phyloP scores from a whole-genome alignment of 2,329 filamentous ascomycete genomes.

The Anthostomella pinea region DNA sequence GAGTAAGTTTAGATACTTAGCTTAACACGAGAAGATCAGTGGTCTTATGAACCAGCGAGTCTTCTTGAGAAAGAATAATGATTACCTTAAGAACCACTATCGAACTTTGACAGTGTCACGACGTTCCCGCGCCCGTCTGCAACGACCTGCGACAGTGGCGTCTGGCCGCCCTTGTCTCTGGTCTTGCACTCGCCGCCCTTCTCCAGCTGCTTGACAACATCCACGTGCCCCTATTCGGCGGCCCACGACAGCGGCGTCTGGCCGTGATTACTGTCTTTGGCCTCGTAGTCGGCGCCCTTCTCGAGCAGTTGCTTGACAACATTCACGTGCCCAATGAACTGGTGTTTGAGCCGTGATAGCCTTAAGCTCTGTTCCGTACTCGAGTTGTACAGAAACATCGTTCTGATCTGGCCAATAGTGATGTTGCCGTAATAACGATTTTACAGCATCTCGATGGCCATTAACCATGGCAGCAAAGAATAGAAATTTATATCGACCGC shows the following conservation, averaged over 20 bases:
- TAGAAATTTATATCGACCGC: not conserved
- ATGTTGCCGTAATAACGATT: not conserved
- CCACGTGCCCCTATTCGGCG: not conserved
- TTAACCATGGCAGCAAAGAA: not conserved
- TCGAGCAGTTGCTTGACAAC: slow-evolving; percentile 2
- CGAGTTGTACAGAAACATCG: not conserved
- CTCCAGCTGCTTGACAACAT: not conserved
- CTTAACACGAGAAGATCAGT: no score
- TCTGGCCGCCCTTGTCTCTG: not conserved
- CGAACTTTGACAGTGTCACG: no score
- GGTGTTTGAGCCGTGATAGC: not conserved
- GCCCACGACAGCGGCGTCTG: not conserved
- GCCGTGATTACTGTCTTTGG: not conserved
- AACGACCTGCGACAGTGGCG: not conserved
- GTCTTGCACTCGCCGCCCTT: not conserved
- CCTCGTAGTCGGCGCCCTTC: slow-evolving; percentile 8
- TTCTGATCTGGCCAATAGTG: not conserved
- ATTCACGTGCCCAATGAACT: not conserved
- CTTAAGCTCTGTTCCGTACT: not conserved
- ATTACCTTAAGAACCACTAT: no score
- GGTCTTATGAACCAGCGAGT: no score
- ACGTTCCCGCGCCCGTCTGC: not conserved
- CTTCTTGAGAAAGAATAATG: no score
- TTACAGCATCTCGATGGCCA: not conserved
- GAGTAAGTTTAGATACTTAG: no score